Percentiles rank a stretch among this genome's conserved stretches.
These are phyloP conservation scores for Podospora tetraspora DNA, from an alignment of 495 filamentous ascomycete genomes.

Conservation along the genomic window DNA sequence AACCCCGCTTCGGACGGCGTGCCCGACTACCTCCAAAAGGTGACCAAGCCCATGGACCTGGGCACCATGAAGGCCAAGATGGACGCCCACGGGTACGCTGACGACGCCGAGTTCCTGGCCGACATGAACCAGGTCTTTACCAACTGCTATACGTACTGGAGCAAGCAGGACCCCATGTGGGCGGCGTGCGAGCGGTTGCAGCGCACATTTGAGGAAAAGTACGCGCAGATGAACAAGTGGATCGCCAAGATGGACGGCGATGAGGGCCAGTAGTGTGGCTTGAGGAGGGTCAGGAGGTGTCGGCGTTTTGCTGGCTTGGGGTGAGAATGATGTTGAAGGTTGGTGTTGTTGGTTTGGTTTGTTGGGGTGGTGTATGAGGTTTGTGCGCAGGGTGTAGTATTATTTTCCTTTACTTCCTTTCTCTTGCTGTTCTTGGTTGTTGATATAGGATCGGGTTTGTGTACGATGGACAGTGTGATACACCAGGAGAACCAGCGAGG, in stretches of 20 bases:
- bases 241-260: conserved; percentile 44
- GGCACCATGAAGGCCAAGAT: conserved; percentile 47
- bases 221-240: conserved; percentile 45
- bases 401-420: not conserved
- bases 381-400: not conserved
- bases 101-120: conserved; percentile 39
- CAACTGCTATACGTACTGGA: conserved; percentile 47
- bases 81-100: conserved; percentile 37
- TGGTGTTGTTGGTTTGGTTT: not conserved
- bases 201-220: conserved; percentile 49
- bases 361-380: not conserved
- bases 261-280: conserved; percentile 27
- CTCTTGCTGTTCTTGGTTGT: not conserved
- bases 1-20: conserved; percentile 41
- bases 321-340: not conserved
- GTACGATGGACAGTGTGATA: not conserved
- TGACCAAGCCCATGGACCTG: conserved; percentile 47
- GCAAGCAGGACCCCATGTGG: conserved; percentile 40
- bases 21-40: conserved; percentile 44
- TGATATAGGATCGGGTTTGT: not conserved
- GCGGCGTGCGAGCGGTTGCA: conserved; percentile 41
- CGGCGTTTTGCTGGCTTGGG: not conserved
- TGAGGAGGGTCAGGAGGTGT: not conserved
- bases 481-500: not conserved
- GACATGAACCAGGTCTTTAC: conserved; percentile 48